Evolutionary conservation across 352 stramenopile species (phyloP).

Genomic region (Globisporangium ultimum): DNA sequence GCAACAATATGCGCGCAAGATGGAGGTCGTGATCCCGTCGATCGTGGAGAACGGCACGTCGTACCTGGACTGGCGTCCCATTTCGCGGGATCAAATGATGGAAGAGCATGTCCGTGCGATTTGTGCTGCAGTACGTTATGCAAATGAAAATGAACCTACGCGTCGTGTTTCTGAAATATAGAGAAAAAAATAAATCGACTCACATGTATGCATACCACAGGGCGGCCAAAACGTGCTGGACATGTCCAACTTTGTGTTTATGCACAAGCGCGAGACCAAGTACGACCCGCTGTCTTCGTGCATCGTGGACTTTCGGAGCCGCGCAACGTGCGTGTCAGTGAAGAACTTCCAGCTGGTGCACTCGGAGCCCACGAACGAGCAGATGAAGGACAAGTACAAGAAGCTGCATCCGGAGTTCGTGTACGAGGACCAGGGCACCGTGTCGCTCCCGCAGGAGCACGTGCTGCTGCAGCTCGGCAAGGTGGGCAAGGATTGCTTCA

Average conservation of each 20-base stretch:
- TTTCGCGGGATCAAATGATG: constrained; percentile 77
- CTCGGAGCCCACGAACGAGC: constrained; percentile 67
- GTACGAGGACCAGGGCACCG: constrained; percentile 82
- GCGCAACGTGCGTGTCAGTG: constrained; percentile 87
- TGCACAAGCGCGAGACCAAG: constrained; percentile 86
- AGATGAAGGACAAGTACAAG: constrained; percentile 67
- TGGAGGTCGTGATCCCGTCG: constrained; percentile 78
- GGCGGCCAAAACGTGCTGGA: constrained; percentile 81
- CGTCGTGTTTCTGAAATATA: background rate
- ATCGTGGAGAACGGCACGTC: constrained; percentile 57
- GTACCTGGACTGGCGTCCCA: constrained; percentile 69
- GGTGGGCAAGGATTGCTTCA: constrained; percentile 92
- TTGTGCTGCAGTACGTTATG: constrained; percentile 38
- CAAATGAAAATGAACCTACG: too few relatives aligned
- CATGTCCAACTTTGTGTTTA: constrained; percentile 70
- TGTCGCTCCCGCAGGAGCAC: constrained; percentile 76
- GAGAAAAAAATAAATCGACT: background rate
- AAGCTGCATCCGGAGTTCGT: constrained; percentile 69
- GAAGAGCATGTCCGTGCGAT: constrained; percentile 71
- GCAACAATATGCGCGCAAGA: constrained; percentile 70
- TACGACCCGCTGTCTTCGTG: constrained; percentile 91
- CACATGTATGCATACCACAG: constrained; percentile 16
- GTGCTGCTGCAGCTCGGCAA: constrained; percentile 84
- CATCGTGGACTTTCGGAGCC: constrained; percentile 90
- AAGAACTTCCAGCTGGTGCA: constrained; percentile 94